Base-by-base conservation (phyloP, 345 rosid genomes). In the Ricinus communis region DNA sequence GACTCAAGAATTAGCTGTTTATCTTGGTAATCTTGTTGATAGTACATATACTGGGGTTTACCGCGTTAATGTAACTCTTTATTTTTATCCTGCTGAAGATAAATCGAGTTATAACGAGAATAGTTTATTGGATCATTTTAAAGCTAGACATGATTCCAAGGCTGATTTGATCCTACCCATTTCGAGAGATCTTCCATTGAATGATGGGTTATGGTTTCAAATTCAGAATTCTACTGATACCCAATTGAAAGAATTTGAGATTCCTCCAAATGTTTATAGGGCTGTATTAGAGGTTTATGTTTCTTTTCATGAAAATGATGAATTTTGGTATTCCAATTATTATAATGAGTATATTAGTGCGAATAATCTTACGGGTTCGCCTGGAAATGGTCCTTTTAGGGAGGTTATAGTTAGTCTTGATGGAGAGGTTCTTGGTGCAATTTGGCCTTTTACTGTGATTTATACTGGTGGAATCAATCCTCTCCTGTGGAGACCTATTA, bases 391-490 rank as follows among this genome's bases (percentile, higher is more conserved):
- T 50, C 96, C 98, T 57, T 93, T 93, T 70, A 83, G 98, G 75
- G 98, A 93, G 82, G 97, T 89, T 68, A 70, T 89, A 70, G 85
- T 93, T 46, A 86, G 78, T 65, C 84, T 93, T 22, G 97, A 93
- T 60, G 93, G 84, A 0, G 62, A 66, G n/a, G n/a, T 81, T 0
- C 87, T 90, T 7, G 97, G 98, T 60, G 91, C 90, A 0, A 49
- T 91, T 54, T 93, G 96, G 93, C 98, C 97, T 43, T 93, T 93
- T 70, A 89, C 98, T 8, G 97, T 93, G 70, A 81, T 91, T 56
- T 93, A 77, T 76, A 91, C 98, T 0, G 98, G 98, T 43, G 98
- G 97, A 45, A 72, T 90, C 33, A 93, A 87, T 81, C 94, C 94
- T 61, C 85, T 91, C 2, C 74, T 93, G 16, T 93, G 98, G 97